Percentiles rank a stretch among this genome's conserved stretches.
phyloP scores from a whole-genome alignment of 1,284 basidiomycete species.

The Caloboletus inedulis region DNA sequence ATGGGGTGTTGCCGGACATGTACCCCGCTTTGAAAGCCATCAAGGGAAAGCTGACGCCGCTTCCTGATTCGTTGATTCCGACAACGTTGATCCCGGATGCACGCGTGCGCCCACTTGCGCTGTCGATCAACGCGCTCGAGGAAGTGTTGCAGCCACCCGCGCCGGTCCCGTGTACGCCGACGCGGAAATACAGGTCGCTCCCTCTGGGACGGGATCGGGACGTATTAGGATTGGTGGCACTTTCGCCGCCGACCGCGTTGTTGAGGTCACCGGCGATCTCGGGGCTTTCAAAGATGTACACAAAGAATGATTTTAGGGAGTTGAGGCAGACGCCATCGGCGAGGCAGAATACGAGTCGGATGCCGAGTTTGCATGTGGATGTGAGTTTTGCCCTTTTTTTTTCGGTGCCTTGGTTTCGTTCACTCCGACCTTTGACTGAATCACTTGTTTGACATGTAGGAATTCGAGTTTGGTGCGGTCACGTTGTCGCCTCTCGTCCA shows the following conservation, averaged over 20 bases:
- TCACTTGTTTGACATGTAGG: constrained; percentile 18
- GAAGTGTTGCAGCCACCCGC: constrained; percentile 24
- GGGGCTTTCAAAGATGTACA: constrained; percentile 77
- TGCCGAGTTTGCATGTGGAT: constrained; percentile 76
- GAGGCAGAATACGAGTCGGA: constrained; percentile 73
- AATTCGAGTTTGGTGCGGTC: constrained; percentile 30
- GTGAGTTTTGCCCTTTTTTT: constrained; percentile 41
- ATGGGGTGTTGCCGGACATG: constrained; percentile 27
- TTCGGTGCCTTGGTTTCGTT: not conserved
- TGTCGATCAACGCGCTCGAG: constrained; percentile 27
- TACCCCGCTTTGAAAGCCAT: constrained; percentile 28
- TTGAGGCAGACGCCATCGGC: constrained; percentile 61
- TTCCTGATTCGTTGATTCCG: constrained; percentile 27
- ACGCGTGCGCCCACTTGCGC: constrained; percentile 4
- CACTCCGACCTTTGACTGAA: too few species aligned
- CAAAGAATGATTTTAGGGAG: constrained; percentile 73
- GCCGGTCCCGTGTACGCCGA: constrained; percentile 27
- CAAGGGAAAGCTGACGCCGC: constrained; percentile 30
- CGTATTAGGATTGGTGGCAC: constrained; percentile 30
- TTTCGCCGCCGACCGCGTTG: constrained; percentile 59
- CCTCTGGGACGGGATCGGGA: constrained; percentile 19
- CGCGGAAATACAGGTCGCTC: constrained; percentile 12
- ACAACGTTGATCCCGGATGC: constrained; percentile 29
- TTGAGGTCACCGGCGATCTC: constrained; percentile 70
- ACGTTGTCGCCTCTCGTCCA: constrained; percentile 31